Conservation (phyloP, 2,329 filamentous ascomycete genomes). For the Trichoderma atrobrunneum region DNA sequence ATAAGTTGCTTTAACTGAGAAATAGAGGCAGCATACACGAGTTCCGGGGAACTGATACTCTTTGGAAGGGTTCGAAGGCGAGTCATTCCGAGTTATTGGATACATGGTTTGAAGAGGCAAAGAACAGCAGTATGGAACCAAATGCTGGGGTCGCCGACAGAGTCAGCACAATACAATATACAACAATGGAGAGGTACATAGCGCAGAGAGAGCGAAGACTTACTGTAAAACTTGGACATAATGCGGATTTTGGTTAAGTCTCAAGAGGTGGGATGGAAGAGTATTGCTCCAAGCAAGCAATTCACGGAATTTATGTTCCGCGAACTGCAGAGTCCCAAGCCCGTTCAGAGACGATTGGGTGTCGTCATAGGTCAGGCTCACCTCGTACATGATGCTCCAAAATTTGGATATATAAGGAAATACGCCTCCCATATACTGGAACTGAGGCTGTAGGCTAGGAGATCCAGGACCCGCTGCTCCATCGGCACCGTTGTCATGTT, state of each 20-base stretch:
- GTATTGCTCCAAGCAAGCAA: conserved; percentile 38
- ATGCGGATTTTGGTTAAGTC: conserved; percentile 29
- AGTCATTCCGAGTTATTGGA: not conserved
- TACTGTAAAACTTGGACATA: conserved; percentile 39
- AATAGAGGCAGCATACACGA: conserved; percentile 35
- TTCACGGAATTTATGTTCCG: conserved; percentile 39
- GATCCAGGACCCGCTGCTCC: not conserved
- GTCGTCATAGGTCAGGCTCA: conserved; percentile 30
- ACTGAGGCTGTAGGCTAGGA: not conserved
- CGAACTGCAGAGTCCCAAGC: conserved; percentile 26
- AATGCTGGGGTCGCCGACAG: conserved; percentile 29
- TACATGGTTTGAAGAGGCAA: conserved; percentile 33
- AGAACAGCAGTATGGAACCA: conserved; percentile 40
- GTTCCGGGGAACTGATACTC: conserved; percentile 28
- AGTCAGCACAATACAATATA: not conserved
- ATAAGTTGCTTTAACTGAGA: conserved; percentile 39
- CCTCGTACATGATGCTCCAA: conserved; percentile 38
- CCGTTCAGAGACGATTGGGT: conserved; percentile 6
- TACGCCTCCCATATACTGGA: conserved; percentile 27
- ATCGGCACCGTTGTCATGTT: not conserved
- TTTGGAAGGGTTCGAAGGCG: conserved; percentile 34
- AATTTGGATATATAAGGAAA: conserved; percentile 36
- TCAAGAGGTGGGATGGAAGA: conserved; percentile 29
- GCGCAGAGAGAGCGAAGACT: conserved; percentile 1
- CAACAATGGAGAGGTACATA: not conserved